These are phyloP conservation scores for Gynostemma pentaphyllum DNA, from an alignment of 306 rosid species.

Conservation along the genomic window DNA sequence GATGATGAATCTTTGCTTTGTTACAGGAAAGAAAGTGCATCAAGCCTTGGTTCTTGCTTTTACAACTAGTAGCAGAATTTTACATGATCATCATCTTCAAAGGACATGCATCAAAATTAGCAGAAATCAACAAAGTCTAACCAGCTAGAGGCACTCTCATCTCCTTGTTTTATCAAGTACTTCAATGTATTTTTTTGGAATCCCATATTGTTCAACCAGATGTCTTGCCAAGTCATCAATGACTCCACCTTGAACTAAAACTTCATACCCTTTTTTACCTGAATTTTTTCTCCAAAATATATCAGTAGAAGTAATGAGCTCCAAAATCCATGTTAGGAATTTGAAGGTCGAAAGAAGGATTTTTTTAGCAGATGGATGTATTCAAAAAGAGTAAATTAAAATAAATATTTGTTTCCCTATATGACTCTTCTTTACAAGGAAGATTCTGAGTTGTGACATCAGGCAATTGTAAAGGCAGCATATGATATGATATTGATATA, in stretches of 20 bases:
- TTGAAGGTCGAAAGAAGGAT: no score
- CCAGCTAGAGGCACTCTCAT: conserved; percentile 12
- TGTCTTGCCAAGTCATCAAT: conserved; percentile 75
- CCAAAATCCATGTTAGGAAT: neutral
- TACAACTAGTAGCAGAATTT: neutral
- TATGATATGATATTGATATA: no score
- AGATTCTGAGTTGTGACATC: neutral
- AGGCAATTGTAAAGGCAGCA: no score
- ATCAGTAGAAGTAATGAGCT: neutral
- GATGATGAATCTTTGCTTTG: neutral
- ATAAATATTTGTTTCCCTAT: neutral
- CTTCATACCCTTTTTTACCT: conserved; percentile 88
- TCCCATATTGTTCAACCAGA: conserved; percentile 78
- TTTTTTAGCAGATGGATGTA: no score
- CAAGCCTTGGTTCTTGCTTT: neutral
- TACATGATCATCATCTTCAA: neutral
- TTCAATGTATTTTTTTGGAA: conserved; percentile 82
- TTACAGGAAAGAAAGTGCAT: neutral
- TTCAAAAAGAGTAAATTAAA: neutral
- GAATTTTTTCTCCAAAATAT: conserved; percentile 10
- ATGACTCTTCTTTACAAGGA: neutral
- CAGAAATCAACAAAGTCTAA: neutral
- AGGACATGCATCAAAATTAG: neutral
- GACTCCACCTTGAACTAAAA: conserved; percentile 89
- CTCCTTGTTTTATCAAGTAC: conserved; percentile 79